Conservation (phyloP, 2,329 filamentous ascomycete genomes). For the Corynespora cassiicola region DNA sequence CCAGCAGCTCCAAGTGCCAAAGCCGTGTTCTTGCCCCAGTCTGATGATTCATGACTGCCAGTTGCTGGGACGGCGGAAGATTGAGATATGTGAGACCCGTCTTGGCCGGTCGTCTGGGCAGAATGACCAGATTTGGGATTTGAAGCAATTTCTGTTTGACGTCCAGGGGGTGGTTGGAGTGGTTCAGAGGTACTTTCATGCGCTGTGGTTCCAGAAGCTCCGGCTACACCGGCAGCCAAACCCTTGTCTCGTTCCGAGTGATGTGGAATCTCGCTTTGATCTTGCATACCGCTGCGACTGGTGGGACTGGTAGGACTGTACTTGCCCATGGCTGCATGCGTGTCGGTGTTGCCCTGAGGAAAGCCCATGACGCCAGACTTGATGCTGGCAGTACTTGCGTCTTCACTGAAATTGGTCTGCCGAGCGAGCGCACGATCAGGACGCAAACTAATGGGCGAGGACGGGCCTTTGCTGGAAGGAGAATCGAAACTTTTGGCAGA, state of each 20-base stretch:
- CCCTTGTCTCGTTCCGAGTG: too few species aligned
- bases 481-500: conserved; percentile 7
- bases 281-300: not conserved
- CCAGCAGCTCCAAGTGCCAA: conserved; percentile 13
- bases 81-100: too few species aligned
- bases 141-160: too few species aligned
- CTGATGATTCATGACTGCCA: too few species aligned
- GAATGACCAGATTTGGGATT: too few species aligned
- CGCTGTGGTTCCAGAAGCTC: too few species aligned
- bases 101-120: too few species aligned
- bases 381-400: conserved; percentile 44
- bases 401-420: conserved; percentile 14
- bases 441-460: conserved; percentile 14
- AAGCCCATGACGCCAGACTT: conserved; percentile 50
- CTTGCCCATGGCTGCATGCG: conserved; percentile 32
- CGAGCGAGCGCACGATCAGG: conserved; percentile 21
- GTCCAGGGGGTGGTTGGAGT: too few species aligned
- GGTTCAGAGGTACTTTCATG: too few species aligned
- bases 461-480: not conserved
- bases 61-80: too few species aligned
- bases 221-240: too few species aligned
- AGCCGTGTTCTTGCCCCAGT: conserved; percentile 1
- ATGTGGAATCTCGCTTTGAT: not conserved
- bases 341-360: conserved; percentile 22
- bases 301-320: conserved; percentile 11